phyloP scores from a whole-genome alignment of 2,329 filamentous ascomycete genomes.

The Meredithiella fracta region DNA sequence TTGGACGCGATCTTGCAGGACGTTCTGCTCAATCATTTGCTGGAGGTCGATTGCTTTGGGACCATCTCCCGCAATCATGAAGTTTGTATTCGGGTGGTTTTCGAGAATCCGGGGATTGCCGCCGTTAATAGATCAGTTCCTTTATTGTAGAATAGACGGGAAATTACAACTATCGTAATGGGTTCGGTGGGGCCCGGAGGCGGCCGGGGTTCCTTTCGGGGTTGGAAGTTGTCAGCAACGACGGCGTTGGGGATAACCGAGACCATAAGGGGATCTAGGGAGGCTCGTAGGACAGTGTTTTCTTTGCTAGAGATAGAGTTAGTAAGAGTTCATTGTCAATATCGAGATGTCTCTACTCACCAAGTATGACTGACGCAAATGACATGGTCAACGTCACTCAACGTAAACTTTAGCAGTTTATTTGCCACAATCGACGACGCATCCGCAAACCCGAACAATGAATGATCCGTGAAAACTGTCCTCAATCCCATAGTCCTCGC shows the following conservation, averaged over 20 bases:
- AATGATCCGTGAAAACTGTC: conserved; percentile 95
- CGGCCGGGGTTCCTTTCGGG: conserved; percentile 42
- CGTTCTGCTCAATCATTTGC: conserved; percentile 92
- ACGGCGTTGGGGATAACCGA: conserved; percentile 92
- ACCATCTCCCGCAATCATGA: conserved; percentile 89
- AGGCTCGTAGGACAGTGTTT: conserved; percentile 88
- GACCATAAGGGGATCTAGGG: conserved; percentile 88
- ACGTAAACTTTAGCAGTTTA: conserved; percentile 85
- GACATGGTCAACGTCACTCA: conserved; percentile 95
- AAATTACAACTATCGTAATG: conserved; percentile 94
- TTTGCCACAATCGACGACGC: conserved; percentile 91
- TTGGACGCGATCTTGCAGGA: conserved; percentile 82
- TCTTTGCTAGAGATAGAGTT: conserved; percentile 52
- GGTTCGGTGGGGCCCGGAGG: conserved; percentile 66
- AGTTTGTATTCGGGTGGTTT: conserved; percentile 79
- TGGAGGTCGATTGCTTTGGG: conserved; percentile 96
- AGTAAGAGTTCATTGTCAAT: not conserved
- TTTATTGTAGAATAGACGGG: conserved; percentile 96
- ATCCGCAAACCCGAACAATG: conserved; percentile 92
- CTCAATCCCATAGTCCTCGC: conserved; percentile 89
- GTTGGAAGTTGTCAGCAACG: conserved; percentile 88
- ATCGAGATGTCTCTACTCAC: conserved; percentile 29
- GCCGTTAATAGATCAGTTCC: conserved; percentile 94
- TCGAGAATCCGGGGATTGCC: conserved; percentile 79
- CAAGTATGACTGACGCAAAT: conserved; percentile 98